Conservation (phyloP, 106 monocot species). For the Apostasia shenzhenica region DNA sequence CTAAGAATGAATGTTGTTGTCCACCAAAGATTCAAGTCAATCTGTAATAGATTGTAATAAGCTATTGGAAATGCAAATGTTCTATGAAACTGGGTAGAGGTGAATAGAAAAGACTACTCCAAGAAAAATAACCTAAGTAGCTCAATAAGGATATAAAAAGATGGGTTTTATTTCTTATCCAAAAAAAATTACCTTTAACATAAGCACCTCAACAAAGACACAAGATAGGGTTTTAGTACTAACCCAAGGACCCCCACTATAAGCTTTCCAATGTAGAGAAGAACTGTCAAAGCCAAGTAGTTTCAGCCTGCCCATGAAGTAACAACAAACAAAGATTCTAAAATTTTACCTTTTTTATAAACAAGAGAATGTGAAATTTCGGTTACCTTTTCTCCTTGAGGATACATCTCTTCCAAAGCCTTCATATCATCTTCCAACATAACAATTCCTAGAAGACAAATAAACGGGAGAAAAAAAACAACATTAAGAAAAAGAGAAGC, state of each 20-base stretch:
- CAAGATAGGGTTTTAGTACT: background rate
- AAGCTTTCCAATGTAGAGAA: constrained; percentile 82
- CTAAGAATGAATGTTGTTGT: no score
- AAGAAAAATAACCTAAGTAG: no score
- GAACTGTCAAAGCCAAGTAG: constrained; percentile 91
- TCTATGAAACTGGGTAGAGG: no score
- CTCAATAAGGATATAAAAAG: no score
- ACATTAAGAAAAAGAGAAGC: background rate
- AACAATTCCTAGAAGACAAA: constrained; percentile 60
- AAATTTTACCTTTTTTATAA: background rate
- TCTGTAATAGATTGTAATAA: no score
- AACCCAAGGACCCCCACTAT: constrained; percentile 83
- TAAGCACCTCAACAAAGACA: no score
- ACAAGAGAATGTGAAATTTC: background rate
- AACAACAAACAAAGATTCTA: constrained; percentile 10
- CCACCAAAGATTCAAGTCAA: no score
- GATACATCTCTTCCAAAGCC: constrained; percentile 97
- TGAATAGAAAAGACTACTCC: no score
- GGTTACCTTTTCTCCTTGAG: constrained; percentile 90
- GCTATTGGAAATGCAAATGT: no score
- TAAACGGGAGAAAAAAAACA: background rate
- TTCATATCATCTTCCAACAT: constrained; percentile 93
- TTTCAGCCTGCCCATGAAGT: constrained; percentile 62
- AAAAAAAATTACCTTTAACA: no score
- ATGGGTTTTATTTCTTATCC: no score